Percentiles rank a stretch among this genome's conserved stretches.
phyloP scores from a whole-genome alignment of 176 grass and related monocot genomes.

The Dactylis glomerata region DNA sequence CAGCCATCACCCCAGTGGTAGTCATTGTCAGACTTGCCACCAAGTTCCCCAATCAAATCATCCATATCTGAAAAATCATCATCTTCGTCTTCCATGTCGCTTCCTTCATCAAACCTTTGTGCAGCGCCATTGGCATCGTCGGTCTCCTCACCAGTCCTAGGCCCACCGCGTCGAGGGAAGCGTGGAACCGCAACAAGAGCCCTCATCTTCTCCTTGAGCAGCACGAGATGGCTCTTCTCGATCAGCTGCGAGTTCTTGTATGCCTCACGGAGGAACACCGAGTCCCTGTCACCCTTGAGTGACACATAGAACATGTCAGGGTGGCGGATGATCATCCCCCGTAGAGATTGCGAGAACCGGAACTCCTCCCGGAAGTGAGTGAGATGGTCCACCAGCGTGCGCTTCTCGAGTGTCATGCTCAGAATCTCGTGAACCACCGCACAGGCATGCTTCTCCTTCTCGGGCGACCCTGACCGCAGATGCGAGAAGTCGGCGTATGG shows the following conservation, averaged over 20 bases:
- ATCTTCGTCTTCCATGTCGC: conserved; percentile 36
- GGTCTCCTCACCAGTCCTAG: conserved; percentile 14
- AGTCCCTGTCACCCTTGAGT: conserved; percentile 81
- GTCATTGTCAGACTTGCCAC: conserved; percentile 55
- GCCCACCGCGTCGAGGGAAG: conserved; percentile 32
- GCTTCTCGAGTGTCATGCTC: conserved; percentile 88
- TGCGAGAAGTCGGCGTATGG: conserved; percentile 85
- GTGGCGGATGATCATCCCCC: conserved; percentile 86
- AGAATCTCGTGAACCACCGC: conserved; percentile 84
- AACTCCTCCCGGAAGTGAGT: conserved; percentile 95
- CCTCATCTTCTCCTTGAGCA: conserved; percentile 98
- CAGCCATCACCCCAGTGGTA: conserved; percentile 74
- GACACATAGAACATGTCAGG: conserved; percentile 98
- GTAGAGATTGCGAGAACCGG: conserved; percentile 80
- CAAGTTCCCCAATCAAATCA: conserved; percentile 52
- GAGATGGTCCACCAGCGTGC: conserved; percentile 81
- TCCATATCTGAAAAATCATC: conserved; percentile 76
- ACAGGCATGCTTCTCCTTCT: conserved; percentile 94
- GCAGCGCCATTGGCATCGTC: conserved; percentile 19
- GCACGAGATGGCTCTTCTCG: conserved; percentile 73
- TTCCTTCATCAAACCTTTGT: conserved; percentile 16
- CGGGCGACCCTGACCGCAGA: conserved; percentile 44
- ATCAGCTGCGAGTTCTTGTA: conserved; percentile 78
- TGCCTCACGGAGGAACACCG: conserved; percentile 87
- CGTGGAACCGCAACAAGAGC: conserved; percentile 65